These are phyloP conservation scores for Peribolospora kevripleyi DNA, from an alignment of 768 basidiomycete species.

Conservation along the genomic window DNA sequence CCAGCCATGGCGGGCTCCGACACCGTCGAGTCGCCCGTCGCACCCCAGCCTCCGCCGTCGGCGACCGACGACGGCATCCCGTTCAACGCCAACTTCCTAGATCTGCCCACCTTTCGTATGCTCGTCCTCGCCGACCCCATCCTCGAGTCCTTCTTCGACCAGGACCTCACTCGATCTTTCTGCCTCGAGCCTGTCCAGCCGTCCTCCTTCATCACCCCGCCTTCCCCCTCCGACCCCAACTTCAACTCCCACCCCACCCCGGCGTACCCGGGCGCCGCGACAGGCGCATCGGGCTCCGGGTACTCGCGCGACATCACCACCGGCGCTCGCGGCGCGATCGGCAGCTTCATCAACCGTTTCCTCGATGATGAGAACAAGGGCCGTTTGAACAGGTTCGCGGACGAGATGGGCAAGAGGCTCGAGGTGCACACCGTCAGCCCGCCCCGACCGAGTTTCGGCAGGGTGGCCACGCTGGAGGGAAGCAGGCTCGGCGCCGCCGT, in stretches of 20 bases:
- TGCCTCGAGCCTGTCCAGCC: conserved; percentile 34
- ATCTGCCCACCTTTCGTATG: conserved; percentile 94
- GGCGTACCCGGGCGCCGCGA: conserved; percentile 31
- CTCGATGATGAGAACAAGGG: conserved; percentile 70
- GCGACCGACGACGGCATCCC: too few relatives aligned
- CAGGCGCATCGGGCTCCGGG: conserved; percentile 30
- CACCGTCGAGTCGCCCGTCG: conserved; percentile 23
- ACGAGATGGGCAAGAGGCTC: conserved; percentile 81
- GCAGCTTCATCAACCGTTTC: conserved; percentile 71
- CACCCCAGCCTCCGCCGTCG: conserved; percentile 18
- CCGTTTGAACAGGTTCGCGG: conserved; percentile 75
- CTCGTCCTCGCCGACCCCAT: conserved; percentile 91
- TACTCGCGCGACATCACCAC: conserved; percentile 25
- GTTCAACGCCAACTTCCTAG: conserved; percentile 49
- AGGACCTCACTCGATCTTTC: conserved; percentile 73
- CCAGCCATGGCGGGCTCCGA: conserved; percentile 23
- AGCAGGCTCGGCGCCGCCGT: background rate
- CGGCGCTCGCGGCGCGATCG: conserved; percentile 25
- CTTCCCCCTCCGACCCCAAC: too few relatives aligned
- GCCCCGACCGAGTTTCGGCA: conserved; percentile 2
- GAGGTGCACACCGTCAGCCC: conserved; percentile 59
- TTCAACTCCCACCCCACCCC: conserved; percentile 10
- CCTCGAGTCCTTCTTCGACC: conserved; percentile 86
- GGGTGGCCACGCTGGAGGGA: background rate
- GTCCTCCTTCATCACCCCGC: too few relatives aligned